Base-by-base conservation (phyloP, 2,329 filamentous ascomycete genomes). In the Fusarium sambucinum region DNA sequence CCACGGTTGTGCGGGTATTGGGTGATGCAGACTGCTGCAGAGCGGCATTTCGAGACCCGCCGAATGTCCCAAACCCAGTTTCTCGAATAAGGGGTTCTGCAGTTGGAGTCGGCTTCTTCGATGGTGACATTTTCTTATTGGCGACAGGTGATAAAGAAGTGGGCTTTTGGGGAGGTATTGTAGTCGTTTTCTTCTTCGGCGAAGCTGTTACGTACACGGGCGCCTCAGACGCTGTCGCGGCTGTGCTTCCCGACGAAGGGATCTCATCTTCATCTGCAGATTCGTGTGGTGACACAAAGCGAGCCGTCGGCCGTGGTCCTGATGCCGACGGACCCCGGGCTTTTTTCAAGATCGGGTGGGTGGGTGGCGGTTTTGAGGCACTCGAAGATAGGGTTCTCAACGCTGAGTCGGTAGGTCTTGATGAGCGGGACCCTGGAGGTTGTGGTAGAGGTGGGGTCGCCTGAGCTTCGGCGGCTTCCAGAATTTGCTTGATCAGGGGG, bases 311-410 rank as follows among this genome's bases (percentile, higher is more conserved):
- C 21, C 85, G 82, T 14, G 85, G 83, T 7, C 85, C 85, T 17
- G 81, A 83, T 21, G 79, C 77, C 30, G 86, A 86, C 58, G 85
- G 85, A 16, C 83, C 84, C 70, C 85, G 82, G 44, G 82, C 78
- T 75, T 89, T 89, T 74, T 89, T 89, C 60, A 89, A 73, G 54
- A 89, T 90, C 1, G 87, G 86, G 68, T 87, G 86, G 5, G 82
- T 74, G 35, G 82, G 84, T 6, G 83, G 81, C 10, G 83, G 80
- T 57, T 82, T 82, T 16, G 81, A 79, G 12, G 77, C 74, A 57
- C 75, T 79, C 33, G 84, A 83, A 13, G 83, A 83, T 35, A 76
- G 48, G 37, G 66, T 65, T 60, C 63, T 72, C 30, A 70, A 58
- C 23, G 70, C 66, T 40, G 59, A 62, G 52, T 74, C 68, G 48